Evolutionary conservation across 805 yeast genomes (phyloP).

Genomic region (Metschnikowia dekortorum): DNA sequence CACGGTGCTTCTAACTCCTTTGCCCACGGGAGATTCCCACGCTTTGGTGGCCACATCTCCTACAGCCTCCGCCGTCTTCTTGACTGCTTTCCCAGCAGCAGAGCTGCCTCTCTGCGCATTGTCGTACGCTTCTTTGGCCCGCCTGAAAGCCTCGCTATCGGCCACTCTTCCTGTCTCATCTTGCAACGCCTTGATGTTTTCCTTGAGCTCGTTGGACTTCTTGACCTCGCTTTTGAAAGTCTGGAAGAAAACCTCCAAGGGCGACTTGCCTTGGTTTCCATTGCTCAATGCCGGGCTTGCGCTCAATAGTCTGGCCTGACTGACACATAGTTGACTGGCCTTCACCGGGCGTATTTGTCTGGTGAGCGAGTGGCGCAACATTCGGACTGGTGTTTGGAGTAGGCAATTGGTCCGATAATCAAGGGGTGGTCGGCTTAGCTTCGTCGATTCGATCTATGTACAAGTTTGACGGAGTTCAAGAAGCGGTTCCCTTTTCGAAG

Average conservation of each 20-base stretch:
- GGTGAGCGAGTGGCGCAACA: slow-evolving; percentile 16
- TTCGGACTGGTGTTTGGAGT: neutral
- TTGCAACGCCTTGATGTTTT: slow-evolving; percentile 88
- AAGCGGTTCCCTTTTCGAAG: neutral
- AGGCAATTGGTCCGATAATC: neutral
- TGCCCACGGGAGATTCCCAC: slow-evolving; percentile 94
- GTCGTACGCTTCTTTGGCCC: slow-evolving; percentile 89
- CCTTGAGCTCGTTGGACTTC: slow-evolving; percentile 84
- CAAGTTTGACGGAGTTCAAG: slow-evolving; percentile 4
- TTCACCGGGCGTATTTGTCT: slow-evolving; percentile 8
- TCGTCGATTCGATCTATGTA: slow-evolving; percentile 3
- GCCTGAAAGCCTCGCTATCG: slow-evolving; percentile 88
- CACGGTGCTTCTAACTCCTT: slow-evolving; percentile 84
- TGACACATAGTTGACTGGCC: slow-evolving; percentile 2
- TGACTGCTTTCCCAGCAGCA: slow-evolving; percentile 67
- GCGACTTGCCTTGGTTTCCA: slow-evolving; percentile 45
- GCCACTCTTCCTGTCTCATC: slow-evolving; percentile 94
- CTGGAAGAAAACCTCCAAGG: slow-evolving; percentile 87
- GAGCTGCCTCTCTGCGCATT: slow-evolving; percentile 70
- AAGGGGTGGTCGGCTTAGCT: neutral
- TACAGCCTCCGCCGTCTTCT: slow-evolving; percentile 89
- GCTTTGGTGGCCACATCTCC: slow-evolving; percentile 87
- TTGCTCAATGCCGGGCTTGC: slow-evolving; percentile 9
- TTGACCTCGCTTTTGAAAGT: slow-evolving; percentile 90
- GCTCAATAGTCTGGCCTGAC: slow-evolving; percentile 8